Conservation (phyloP, 441 rosid genomes). For the Gossypium davidsonii region DNA sequence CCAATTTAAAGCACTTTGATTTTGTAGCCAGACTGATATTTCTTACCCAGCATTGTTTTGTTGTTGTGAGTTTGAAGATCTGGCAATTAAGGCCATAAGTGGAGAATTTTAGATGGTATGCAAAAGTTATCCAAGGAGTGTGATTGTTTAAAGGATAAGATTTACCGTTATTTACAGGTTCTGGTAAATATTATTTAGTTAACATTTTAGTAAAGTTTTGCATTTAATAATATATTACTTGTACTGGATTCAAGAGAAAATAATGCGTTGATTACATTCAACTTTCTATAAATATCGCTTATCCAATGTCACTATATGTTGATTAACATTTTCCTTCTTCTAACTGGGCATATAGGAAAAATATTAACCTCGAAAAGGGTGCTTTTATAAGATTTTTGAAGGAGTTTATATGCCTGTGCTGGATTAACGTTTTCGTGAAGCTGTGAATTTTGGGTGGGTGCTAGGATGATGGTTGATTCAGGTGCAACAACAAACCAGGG, state of each 20-base stretch:
- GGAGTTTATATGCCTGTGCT: slow-evolving; percentile 33
- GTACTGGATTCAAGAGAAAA: not conserved
- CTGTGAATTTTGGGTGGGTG: slow-evolving; percentile 20
- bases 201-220: not conserved
- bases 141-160: slow-evolving; percentile 28
- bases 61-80: slow-evolving; percentile 18
- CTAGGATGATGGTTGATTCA: slow-evolving; percentile 79
- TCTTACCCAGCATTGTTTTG: slow-evolving; percentile 1
- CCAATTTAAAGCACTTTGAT: not conserved
- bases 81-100: slow-evolving; percentile 19
- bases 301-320: not conserved
- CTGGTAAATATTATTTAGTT: not conserved
- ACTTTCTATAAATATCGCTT: not conserved
- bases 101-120: slow-evolving; percentile 63
- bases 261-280: not conserved
- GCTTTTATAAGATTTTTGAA: slow-evolving; percentile 19
- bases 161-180: not conserved
- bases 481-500: slow-evolving; percentile 40
- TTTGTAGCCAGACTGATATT: slow-evolving; percentile 4
- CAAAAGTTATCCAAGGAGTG: slow-evolving; percentile 49
- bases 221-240: not conserved
- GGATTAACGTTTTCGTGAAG: slow-evolving; percentile 26
- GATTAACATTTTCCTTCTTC: slow-evolving; percentile 13
- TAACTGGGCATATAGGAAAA: slow-evolving; percentile 41
- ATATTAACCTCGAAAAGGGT: slow-evolving; percentile 20